phyloP scores from a whole-genome alignment of 1,284 basidiomycete genomes.

The Irpex lacteus region DNA sequence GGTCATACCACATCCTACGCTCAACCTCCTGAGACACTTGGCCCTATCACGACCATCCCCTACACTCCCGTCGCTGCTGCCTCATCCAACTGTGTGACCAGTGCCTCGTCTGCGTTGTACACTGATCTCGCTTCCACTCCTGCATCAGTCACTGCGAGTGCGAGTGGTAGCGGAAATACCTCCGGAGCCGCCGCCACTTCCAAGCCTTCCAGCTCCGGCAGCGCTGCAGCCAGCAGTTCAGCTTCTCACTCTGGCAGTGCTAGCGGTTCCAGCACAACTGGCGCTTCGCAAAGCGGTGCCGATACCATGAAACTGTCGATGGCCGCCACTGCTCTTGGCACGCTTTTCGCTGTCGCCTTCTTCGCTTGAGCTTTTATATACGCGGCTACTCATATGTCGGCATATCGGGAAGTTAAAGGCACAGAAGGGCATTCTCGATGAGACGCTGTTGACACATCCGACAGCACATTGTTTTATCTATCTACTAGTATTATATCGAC shows the following conservation, averaged over 20 bases:
- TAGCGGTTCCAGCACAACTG: conserved; percentile 16
- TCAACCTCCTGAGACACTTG: conserved; percentile 60
- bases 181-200: conserved; percentile 19
- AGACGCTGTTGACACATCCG: no score
- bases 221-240: conserved; percentile 19
- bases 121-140: conserved; percentile 31
- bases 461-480: no score
- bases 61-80: conserved; percentile 59
- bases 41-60: conserved; percentile 54
- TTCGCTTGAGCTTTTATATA: conserved; percentile 39
- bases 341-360: conserved; percentile 43
- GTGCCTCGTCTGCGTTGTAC: conserved; percentile 52
- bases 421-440: no score
- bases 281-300: conserved; percentile 31
- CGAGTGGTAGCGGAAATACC: conserved; percentile 11
- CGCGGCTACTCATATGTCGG: no score
- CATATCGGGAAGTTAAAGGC: no score
- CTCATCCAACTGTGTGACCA: conserved; percentile 61
- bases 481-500: no score
- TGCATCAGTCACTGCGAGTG: conserved; percentile 26
- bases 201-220: neutral
- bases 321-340: conserved; percentile 38
- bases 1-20: conserved; percentile 48
- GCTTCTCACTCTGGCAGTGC: conserved; percentile 17
- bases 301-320: conserved; percentile 35